Percentiles rank a stretch among this genome's conserved stretches.
These are phyloP conservation scores for Bryum argenteum DNA, from an alignment of 225 moss, liverwort and hornwort genomes.

Conservation along the genomic window DNA sequence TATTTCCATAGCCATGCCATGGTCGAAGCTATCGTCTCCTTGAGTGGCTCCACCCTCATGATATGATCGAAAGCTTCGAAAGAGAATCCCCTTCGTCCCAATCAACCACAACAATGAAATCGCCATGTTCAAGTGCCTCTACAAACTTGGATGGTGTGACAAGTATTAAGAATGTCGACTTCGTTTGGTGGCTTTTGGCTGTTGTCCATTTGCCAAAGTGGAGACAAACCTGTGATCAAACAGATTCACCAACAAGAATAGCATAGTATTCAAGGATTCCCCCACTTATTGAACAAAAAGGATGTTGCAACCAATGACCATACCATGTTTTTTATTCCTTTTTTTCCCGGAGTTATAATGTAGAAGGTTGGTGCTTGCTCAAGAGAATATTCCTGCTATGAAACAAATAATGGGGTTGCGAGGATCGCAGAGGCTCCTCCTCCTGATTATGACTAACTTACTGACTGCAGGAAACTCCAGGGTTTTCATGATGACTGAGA, in stretches of 20 bases:
- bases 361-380: slow-evolving; percentile 24
- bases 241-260: slow-evolving; percentile 14
- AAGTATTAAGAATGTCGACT: not conserved
- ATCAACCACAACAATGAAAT: not conserved
- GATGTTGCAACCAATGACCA: not conserved
- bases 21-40: too few relatives aligned
- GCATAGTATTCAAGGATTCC: slow-evolving; percentile 17
- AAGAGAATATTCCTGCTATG: too few relatives aligned
- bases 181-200: slow-evolving; percentile 16
- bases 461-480: slow-evolving; percentile 1
- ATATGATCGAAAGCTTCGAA: not conserved
- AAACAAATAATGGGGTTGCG: too few relatives aligned
- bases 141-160: not conserved
- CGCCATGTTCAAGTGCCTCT: not conserved
- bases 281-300: slow-evolving; percentile 37
- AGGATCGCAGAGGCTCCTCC: not conserved
- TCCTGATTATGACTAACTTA: not conserved
- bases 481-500: slow-evolving; percentile 22
- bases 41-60: too few relatives aligned
- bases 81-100: not conserved
- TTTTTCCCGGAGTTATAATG: not conserved
- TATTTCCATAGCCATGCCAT: too few relatives aligned
- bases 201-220: slow-evolving; percentile 24
- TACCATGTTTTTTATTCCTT: not conserved
- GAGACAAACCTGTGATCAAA: slow-evolving; percentile 15